These are phyloP conservation scores for Aspergillus steynii DNA, from an alignment of 495 filamentous ascomycete genomes.

Conservation along the genomic window DNA sequence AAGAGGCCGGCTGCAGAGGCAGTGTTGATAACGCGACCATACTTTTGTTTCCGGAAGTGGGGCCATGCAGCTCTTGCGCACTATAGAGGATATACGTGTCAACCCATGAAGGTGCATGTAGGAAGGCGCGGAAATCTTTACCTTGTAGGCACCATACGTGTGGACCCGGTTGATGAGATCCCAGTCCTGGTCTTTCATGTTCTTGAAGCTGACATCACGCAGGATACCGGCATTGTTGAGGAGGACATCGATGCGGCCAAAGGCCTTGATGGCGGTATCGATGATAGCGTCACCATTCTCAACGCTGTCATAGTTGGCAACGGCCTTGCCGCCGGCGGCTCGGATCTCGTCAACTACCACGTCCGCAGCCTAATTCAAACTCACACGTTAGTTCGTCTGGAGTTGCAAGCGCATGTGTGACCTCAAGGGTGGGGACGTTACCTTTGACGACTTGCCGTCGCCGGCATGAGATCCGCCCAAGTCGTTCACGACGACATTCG, in stretches of 20 bases:
- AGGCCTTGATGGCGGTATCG: conserved; percentile 89
- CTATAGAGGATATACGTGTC: conserved; percentile 33
- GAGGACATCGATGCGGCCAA: conserved; percentile 90
- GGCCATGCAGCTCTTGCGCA: conserved; percentile 96
- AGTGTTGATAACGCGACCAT: conserved; percentile 93
- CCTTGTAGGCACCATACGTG: conserved; percentile 93
- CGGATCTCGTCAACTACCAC: conserved; percentile 93
- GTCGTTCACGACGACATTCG: conserved; percentile 97
- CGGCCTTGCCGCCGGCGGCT: conserved; percentile 89
- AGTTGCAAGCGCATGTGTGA: conserved; percentile 1
- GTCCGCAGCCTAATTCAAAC: conserved; percentile 73
- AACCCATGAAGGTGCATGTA: background rate
- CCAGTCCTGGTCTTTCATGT: conserved; percentile 98
- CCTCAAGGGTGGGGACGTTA: conserved; percentile 33
- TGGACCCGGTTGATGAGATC: conserved; percentile 92
- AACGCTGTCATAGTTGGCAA: conserved; percentile 98
- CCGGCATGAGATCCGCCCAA: conserved; percentile 93
- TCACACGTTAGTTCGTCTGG: conserved; percentile 19
- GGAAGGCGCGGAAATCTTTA: conserved; percentile 22
- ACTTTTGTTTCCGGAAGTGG: conserved; percentile 98
- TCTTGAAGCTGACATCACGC: conserved; percentile 96
- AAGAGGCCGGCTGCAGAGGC: conserved; percentile 94
- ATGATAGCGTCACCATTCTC: conserved; percentile 94
- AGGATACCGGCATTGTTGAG: conserved; percentile 99
- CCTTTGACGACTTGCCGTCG: conserved; percentile 86